A percentile compares a stretch with the other conserved stretches of the same genome.
Evolutionary conservation across 129 eudicot species (phyloP).

Genomic region (Logfia minima): DNA sequence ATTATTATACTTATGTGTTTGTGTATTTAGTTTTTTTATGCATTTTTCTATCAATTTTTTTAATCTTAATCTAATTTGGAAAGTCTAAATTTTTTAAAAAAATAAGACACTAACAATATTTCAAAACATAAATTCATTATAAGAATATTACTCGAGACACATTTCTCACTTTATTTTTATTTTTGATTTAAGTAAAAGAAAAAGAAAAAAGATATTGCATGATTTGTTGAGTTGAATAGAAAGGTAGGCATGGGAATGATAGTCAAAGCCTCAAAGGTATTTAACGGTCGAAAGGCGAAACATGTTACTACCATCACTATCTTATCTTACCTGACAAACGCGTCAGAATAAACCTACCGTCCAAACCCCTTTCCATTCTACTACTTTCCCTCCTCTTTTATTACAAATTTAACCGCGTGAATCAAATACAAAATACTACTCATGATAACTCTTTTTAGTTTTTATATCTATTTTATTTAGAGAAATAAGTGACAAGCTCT

Average conservation of each 20-base stretch:
- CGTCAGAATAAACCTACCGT: constrained; percentile 2
- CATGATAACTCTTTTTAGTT: neutral
- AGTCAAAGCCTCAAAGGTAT: neutral
- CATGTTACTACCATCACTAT: neutral
- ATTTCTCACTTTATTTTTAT: too few species aligned
- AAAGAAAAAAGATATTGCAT: too few species aligned
- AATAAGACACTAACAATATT: too few species aligned
- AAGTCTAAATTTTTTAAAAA: too few species aligned
- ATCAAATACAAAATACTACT: too few species aligned
- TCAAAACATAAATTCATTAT: too few species aligned
- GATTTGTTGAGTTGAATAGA: too few species aligned
- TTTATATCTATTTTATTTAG: too few species aligned
- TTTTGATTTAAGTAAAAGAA: too few species aligned
- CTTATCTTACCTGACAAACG: neutral
- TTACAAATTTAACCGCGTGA: neutral
- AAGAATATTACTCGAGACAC: too few species aligned
- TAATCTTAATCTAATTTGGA: too few species aligned
- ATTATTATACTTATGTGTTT: constrained; percentile 18
- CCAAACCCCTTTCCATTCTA: neutral
- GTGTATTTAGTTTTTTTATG: constrained; percentile 22
- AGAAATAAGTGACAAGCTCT: neutral
- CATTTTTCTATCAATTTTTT: neutral
- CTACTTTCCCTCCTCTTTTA: neutral
- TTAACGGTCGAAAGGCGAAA: neutral
- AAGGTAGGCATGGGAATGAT: neutral